Evolutionary conservation across 1,139 yeast species (phyloP), one percentile per base, ranked within the genome.

Genomic region (Protomyces gravidus): DNA sequence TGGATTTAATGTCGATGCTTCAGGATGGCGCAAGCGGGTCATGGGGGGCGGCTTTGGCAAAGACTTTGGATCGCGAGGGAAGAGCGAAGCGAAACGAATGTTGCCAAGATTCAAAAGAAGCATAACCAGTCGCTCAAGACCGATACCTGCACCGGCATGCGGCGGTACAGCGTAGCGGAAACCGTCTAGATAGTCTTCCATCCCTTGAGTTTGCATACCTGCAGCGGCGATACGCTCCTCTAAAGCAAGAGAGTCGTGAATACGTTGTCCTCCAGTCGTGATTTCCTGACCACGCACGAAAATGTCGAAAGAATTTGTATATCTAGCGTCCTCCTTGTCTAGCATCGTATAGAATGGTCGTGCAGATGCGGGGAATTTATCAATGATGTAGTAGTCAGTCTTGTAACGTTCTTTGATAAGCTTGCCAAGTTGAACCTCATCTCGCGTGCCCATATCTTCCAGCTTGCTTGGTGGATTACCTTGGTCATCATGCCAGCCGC

Each of bases 331-430:
- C 70, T 83, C 86, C 23, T 97, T 80, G 72, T 90, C 97, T 64
- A 97, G 97, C 98, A 94, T 92, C 61, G 98, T 92, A 80, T 92
- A 92, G 81, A 92, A 92, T 62, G 98, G 98, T 78, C 98, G 86
- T 61, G 89, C 81, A 27, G 88, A 94, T 71, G 89, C 79, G 69
- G 98, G 98, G 87, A 92, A 92, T 75, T 92, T 92, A 80, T 92
- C 98, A 75, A 92, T 82, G 70, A 92, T 88, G 78, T 90, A 92
- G 80, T 92, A 92, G 75, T 92, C 98, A 60, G 98, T 92, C 75
- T 90, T 89, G 76, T 89, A 90, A 75, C 89, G 85, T 64, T 89
- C 97, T 72, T 90, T 85, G 53, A 92, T 95, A 67, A 92, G 77
- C 71, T 83, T 84, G 73, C 98, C 98, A 68, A 92, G 81, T 64